Percentiles rank a stretch among this genome's conserved stretches.
Conservation (phyloP, 164 flowering plant genomes). For the Aristolochia fimbriata region DNA sequence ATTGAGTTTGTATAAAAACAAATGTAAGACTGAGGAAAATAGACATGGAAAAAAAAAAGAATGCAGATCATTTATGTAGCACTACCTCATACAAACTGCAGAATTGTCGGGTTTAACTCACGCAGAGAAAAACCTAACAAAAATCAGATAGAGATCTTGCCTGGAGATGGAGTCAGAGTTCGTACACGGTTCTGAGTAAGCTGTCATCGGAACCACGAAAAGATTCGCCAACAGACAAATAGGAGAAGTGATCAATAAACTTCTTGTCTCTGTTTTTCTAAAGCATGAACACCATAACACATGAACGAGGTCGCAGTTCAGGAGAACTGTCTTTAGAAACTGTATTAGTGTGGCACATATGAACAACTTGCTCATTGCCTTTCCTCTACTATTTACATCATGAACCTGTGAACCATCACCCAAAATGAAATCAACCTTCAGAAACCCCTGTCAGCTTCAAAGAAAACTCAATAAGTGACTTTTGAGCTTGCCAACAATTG, state of each 20-base stretch:
- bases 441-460: neutral
- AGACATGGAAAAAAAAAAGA: too few relatives aligned
- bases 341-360: conserved; percentile 7
- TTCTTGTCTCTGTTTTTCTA: too few relatives aligned
- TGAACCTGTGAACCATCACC: neutral
- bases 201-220: neutral
- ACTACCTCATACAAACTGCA: conserved; percentile 2
- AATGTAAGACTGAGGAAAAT: too few relatives aligned
- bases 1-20: too few relatives aligned
- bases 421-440: conserved; percentile 1
- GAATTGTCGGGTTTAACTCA: neutral
- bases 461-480: neutral
- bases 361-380: conserved; percentile 3
- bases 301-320: neutral
- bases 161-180: neutral
- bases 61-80: too few relatives aligned
- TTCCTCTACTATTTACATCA: conserved; percentile 15
- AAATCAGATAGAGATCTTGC: neutral
- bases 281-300: too few relatives aligned
- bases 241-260: too few relatives aligned
- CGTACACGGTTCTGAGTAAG: neutral
- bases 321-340: conserved; percentile 1
- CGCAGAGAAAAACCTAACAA: neutral
- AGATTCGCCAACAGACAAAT: neutral
- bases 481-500: neutral